phyloP scores from a whole-genome alignment of 768 basidiomycete species.

The Boletus patriciae region DNA sequence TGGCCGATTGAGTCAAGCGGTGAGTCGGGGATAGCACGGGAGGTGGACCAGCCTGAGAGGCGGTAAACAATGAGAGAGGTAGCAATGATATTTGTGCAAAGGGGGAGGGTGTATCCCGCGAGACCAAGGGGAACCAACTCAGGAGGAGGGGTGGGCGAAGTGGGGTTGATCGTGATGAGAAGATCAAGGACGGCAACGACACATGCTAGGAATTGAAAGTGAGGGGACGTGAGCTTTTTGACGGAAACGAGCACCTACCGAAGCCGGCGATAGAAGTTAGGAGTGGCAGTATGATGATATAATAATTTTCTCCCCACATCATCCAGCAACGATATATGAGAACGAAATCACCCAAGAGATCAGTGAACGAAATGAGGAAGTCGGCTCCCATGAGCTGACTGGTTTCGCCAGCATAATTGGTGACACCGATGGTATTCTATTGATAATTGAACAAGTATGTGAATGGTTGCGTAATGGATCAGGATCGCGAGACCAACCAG shows the following conservation, averaged over 20 bases:
- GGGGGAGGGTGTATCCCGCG: constrained; percentile 39
- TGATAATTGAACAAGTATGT: neutral
- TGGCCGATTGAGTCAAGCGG: constrained; percentile 11
- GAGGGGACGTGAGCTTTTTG: neutral
- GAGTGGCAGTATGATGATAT: constrained; percentile 35
- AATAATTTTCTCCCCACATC: constrained; percentile 38
- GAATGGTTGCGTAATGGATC: neutral
- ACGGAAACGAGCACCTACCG: constrained; percentile 25
- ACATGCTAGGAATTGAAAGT: constrained; percentile 26
- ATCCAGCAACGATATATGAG: constrained; percentile 46
- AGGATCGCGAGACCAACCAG: constrained; percentile 27
- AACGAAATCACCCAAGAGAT: constrained; percentile 37
- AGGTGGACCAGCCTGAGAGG: constrained; percentile 38
- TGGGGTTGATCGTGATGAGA: constrained; percentile 29
- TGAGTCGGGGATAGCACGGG: constrained; percentile 12
- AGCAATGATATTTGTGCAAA: constrained; percentile 43
- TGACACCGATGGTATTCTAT: constrained; percentile 31
- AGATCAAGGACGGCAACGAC: constrained; percentile 31
- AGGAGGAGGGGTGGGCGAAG: constrained; percentile 36
- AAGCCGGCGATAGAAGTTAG: constrained; percentile 36
- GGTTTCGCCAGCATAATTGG: constrained; percentile 33
- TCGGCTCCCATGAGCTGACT: constrained; percentile 33
- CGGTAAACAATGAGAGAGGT: constrained; percentile 42
- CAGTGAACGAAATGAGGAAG: constrained; percentile 37
- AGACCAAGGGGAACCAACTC: constrained; percentile 37